phyloP scores from a whole-genome alignment of 305 asterid species.

The Fraxinus velutina region DNA sequence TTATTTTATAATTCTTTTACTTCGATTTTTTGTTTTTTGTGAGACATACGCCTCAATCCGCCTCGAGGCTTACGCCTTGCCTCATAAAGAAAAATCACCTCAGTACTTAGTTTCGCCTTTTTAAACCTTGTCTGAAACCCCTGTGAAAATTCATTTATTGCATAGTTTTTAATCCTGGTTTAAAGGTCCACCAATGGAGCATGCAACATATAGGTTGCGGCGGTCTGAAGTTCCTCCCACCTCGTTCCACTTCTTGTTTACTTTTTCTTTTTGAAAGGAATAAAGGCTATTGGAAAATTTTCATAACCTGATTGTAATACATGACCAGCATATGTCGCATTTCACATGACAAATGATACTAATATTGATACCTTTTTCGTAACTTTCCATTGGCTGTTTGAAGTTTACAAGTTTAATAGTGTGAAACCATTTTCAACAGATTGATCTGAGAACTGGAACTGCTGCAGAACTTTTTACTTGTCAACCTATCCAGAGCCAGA shows the following conservation, averaged over 20 bases:
- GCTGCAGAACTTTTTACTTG: conserved; percentile 74
- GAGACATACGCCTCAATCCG: too few species aligned
- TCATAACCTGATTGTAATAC: neutral
- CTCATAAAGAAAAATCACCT: too few species aligned
- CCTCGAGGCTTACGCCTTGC: too few species aligned
- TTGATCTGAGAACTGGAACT: conserved; percentile 75
- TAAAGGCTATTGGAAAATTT: neutral
- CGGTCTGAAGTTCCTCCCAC: neutral
- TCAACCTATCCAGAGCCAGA: conserved; percentile 38
- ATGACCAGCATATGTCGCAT: neutral
- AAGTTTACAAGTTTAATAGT: conserved; percentile 15
- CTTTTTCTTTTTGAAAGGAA: neutral
- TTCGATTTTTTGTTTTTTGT: too few species aligned
- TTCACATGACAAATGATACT: neutral
- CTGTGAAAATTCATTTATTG: neutral
- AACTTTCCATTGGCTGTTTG: neutral
- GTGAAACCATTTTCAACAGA: conserved; percentile 39
- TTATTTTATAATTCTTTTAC: too few species aligned
- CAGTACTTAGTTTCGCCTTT: too few species aligned
- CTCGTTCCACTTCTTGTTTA: neutral
- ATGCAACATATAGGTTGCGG: neutral
- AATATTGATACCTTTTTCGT: neutral
- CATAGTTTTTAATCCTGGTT: neutral
- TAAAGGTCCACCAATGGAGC: neutral
- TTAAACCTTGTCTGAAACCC: too few species aligned